Conservation (phyloP, 805 yeast genomes). For the Millerago galiae region DNA sequence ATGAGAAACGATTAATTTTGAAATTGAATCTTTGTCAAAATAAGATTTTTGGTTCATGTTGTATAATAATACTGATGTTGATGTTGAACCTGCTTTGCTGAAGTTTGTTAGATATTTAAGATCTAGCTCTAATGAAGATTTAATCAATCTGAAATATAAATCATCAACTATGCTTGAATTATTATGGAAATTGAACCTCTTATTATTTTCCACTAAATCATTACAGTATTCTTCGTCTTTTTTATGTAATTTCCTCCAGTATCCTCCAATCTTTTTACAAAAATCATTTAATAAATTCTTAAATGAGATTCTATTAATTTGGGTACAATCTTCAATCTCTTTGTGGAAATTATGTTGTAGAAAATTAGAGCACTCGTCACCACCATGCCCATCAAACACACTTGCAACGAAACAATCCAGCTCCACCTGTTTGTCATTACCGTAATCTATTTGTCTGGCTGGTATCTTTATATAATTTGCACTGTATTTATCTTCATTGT, state of each 20-base stretch:
- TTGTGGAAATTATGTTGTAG: constrained; percentile 47
- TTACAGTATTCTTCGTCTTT: constrained; percentile 33
- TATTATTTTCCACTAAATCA: constrained; percentile 23
- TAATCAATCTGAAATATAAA: constrained; percentile 50
- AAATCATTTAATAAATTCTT: constrained; percentile 47
- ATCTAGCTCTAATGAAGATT: constrained; percentile 63
- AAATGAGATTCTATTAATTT: constrained; percentile 27
- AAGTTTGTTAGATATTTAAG: constrained; percentile 40
- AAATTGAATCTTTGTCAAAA: constrained; percentile 56
- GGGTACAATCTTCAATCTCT: constrained; percentile 40
- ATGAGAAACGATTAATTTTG: constrained; percentile 75
- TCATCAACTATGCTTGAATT: constrained; percentile 39
- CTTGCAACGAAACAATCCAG: constrained; percentile 55
- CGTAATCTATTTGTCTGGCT: constrained; percentile 21
- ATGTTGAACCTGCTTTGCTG: constrained; percentile 54
- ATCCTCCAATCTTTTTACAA: constrained; percentile 56
- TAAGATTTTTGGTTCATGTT: constrained; percentile 27
- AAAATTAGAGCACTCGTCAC: constrained; percentile 63
- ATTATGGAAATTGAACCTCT: constrained; percentile 12
- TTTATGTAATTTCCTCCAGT: constrained; percentile 76
- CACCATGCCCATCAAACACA: constrained; percentile 95
- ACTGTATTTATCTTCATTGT: constrained; percentile 77
- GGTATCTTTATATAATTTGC: constrained; percentile 56
- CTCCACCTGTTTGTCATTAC: constrained; percentile 12
- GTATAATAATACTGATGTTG: constrained; percentile 59